These are phyloP conservation scores for Pichia sp. DNA, from an alignment of 1,139 yeast genomes.

Conservation along the genomic window DNA sequence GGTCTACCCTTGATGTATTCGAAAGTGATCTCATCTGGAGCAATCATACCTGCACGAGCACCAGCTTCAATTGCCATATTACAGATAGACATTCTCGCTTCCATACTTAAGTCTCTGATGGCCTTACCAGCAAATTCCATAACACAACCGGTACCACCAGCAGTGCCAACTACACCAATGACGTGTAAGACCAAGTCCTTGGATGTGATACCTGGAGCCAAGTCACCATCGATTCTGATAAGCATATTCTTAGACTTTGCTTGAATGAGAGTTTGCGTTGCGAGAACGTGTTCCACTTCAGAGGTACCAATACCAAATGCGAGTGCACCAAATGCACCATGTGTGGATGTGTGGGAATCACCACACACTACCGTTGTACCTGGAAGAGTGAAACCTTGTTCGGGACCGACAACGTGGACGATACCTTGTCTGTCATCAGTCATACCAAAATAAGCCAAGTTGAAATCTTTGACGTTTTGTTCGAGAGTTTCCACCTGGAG, in stretches of 20 bases:
- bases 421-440: constrained; percentile 92
- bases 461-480: constrained; percentile 84
- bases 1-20: constrained; percentile 90
- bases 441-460: constrained; percentile 90
- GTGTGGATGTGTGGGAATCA: constrained; percentile 97
- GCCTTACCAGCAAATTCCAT: constrained; percentile 97
- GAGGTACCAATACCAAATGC: constrained; percentile 99
- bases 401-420: constrained; percentile 98
- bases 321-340: constrained; percentile 97
- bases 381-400: constrained; percentile 96
- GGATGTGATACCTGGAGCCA: constrained; percentile 84
- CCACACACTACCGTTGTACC: constrained; percentile 99
- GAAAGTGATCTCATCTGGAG: constrained; percentile 85
- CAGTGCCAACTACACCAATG: constrained; percentile 95
- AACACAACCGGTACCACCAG: constrained; percentile 98
- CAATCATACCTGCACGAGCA: constrained; percentile 99
- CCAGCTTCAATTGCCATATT: constrained; percentile 99
- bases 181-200: constrained; percentile 92
- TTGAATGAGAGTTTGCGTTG: constrained; percentile 94
- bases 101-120: constrained; percentile 83
- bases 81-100: constrained; percentile 99
- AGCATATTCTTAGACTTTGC: constrained; percentile 95
- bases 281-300: constrained; percentile 96
- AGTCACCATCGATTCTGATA: constrained; percentile 74
- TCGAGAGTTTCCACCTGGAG: constrained; percentile 89